Evolutionary conservation across 441 rosid species (phyloP).

Genomic region (Eruca vesicaria): DNA sequence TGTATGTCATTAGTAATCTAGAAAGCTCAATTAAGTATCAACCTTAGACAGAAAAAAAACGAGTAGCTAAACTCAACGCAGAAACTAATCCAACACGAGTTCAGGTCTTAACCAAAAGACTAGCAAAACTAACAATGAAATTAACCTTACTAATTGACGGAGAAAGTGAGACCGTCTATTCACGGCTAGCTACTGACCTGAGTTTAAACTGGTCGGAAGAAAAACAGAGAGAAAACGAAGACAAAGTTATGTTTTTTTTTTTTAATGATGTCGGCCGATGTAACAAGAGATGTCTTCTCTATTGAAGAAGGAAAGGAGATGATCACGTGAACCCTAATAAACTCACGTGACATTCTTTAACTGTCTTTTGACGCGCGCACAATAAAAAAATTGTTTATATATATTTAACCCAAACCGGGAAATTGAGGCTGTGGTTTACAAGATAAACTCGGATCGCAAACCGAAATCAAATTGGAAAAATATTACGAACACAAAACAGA

Average conservation of each 20-base stretch:
- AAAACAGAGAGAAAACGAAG: background rate
- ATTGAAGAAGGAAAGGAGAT: background rate
- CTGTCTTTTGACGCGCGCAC: background rate
- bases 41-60: background rate
- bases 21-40: background rate
- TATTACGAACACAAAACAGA: too few relatives aligned
- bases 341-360: conserved; percentile 12
- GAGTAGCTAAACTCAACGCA: background rate
- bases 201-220: background rate
- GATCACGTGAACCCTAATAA: conserved; percentile 25
- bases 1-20: background rate
- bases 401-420: background rate
- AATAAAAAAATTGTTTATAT: background rate
- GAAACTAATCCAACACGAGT: background rate
- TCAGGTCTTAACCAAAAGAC: background rate
- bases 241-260: background rate
- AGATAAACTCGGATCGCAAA: too few relatives aligned
- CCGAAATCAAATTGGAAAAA: too few relatives aligned
- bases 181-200: background rate
- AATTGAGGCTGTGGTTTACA: too few relatives aligned
- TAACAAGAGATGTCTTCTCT: background rate
- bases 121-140: background rate
- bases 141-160: background rate
- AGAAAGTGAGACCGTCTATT: background rate
- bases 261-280: conserved; percentile 2